Conservation (phyloP, 2,329 filamentous ascomycete genomes). For the Cladosporium austrohemisphaericum region DNA sequence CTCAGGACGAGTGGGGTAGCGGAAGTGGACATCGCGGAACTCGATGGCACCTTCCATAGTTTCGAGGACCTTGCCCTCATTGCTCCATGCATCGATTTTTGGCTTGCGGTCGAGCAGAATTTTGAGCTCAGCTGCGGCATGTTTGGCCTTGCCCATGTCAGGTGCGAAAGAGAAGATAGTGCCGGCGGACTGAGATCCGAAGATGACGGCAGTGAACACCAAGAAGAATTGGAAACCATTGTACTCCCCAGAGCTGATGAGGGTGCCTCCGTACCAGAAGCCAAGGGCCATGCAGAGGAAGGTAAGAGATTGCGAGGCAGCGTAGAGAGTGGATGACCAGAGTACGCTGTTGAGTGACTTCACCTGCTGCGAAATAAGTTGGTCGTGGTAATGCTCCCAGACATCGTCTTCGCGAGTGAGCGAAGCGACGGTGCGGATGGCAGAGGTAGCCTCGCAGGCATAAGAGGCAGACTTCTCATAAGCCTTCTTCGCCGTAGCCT, state of each 20-base stretch:
- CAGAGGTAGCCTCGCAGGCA: constrained; percentile 88
- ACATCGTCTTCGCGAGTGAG: constrained; percentile 85
- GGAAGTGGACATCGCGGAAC: constrained; percentile 89
- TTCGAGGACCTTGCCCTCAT: constrained; percentile 60
- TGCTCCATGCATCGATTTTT: constrained; percentile 75
- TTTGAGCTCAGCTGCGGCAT: constrained; percentile 77
- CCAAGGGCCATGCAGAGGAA: constrained; percentile 82
- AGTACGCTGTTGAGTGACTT: constrained; percentile 69
- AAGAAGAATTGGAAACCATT: constrained; percentile 85
- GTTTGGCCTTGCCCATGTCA: constrained; percentile 88
- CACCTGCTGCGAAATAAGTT: constrained; percentile 63
- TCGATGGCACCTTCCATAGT: constrained; percentile 74
- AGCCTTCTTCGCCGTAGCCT: constrained; percentile 71
- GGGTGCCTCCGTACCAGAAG: constrained; percentile 85
- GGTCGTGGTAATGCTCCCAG: constrained; percentile 63
- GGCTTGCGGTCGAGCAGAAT: constrained; percentile 79
- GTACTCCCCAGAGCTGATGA: constrained; percentile 70
- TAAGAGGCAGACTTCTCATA: constrained; percentile 79
- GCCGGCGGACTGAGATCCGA: constrained; percentile 87
- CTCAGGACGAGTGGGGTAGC: constrained; percentile 86
- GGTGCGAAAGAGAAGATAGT: constrained; percentile 85
- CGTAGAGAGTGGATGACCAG: constrained; percentile 75
- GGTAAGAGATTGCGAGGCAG: constrained; percentile 75
- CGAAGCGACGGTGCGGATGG: constrained; percentile 88
- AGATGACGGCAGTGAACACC: constrained; percentile 82